Evolutionary conservation across 2,329 filamentous ascomycete genomes (phyloP).

Genomic region (Trichoderma gracile): DNA sequence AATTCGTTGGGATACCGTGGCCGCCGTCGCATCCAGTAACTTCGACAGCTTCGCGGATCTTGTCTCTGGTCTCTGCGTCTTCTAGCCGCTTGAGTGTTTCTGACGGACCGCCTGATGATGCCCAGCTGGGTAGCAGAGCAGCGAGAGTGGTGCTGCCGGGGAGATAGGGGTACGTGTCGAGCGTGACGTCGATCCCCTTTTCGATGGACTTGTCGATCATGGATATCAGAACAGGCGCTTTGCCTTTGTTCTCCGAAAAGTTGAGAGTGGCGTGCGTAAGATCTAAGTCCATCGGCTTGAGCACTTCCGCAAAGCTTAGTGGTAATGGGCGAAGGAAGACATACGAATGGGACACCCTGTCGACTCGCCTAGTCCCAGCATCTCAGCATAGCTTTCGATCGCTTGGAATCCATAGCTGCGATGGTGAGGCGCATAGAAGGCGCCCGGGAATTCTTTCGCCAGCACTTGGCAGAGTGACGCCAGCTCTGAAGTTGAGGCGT

Average conservation of each 20-base stretch:
- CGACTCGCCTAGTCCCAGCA: slow-evolving; percentile 30
- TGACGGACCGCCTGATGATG: slow-evolving; percentile 30
- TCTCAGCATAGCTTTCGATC: slow-evolving; percentile 33
- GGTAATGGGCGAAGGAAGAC: not conserved
- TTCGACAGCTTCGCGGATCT: slow-evolving; percentile 31
- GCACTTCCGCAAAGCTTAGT: not conserved
- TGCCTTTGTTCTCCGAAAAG: slow-evolving; percentile 32
- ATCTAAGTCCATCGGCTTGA: slow-evolving; percentile 25
- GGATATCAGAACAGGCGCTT: slow-evolving; percentile 29
- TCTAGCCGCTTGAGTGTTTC: slow-evolving; percentile 30
- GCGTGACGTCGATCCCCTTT: slow-evolving; percentile 30
- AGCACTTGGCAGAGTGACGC: slow-evolving; percentile 30
- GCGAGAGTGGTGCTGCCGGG: slow-evolving; percentile 32
- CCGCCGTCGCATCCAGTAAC: slow-evolving; percentile 33
- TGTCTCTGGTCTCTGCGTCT: slow-evolving; percentile 29
- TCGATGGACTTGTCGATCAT: slow-evolving; percentile 31
- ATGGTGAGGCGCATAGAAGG: slow-evolving; percentile 33
- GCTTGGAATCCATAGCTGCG: slow-evolving; percentile 32
- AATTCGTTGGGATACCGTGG: slow-evolving; percentile 34
- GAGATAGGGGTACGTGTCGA: slow-evolving; percentile 33
- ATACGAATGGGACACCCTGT: slow-evolving; percentile 33
- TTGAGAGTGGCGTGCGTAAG: slow-evolving; percentile 33
- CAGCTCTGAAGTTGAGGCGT: slow-evolving; percentile 33
- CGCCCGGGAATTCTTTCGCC: slow-evolving; percentile 30
- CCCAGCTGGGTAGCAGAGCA: slow-evolving; percentile 32